Evolutionary conservation across 148 eudicot genomes (phyloP), one percentile per base, ranked within the genome.

Genomic region (Simmondsia chinensis): DNA sequence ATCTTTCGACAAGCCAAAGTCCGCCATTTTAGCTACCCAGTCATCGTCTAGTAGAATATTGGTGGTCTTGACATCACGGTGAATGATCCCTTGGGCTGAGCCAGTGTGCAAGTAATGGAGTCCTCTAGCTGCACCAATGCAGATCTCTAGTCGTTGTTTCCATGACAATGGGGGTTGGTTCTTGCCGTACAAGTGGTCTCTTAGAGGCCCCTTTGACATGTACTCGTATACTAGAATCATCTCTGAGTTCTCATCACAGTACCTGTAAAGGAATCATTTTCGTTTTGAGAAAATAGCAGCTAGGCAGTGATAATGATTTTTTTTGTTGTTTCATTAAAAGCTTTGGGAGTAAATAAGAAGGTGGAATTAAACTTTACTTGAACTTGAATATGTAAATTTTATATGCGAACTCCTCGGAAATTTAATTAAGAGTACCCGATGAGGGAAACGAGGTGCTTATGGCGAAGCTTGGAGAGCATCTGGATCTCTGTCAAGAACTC

Each of bases 101-200:
- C 96, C 96, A 0, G 96, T 87, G 56, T 87, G 96, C 5, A 87
- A 84, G 56, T 87, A 87, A 32, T 87, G 96, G 13, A 87, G 93
- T 21, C 94, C 94, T 0, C 87, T 79, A 12, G 94, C 94, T 0
- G 96, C 44, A 9, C 93, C 93, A 6, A 87, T 82, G 52, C 87
- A 79, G 9, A 76, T 69, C 16, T 82, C 96, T 4, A 87, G 60
- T 53, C 94, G 71, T 54, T 74, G 82, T 40, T 87, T 87, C 96
- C 96, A 86, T 0, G 96, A 42, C n/a, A 86, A 20, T 0, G 65
- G 21, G 1, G 87, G 73, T 37, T 73, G 6, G 59, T 67, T 47
- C 50, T 75, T 86, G 2, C 91, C 96, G 7, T 79, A 82, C 1
- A 86, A 63, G 57, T 86, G 96, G 63, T 86, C 96, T 11, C 93